phyloP scores from a whole-genome alignment of 139 green algal genomes.

The Picochlorum sp. region DNA sequence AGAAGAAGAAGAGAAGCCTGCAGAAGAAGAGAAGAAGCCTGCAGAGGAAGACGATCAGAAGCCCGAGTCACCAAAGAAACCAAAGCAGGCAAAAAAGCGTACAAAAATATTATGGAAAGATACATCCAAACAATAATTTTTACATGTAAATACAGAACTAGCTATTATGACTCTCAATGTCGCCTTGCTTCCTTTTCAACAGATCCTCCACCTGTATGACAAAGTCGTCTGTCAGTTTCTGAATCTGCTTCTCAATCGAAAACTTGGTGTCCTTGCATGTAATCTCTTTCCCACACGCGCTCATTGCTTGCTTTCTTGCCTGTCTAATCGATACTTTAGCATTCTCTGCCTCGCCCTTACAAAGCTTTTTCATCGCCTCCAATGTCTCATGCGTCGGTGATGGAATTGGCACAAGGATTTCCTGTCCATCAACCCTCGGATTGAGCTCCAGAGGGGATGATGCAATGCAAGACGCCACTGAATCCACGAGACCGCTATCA shows the following conservation, averaged over 20 bases:
- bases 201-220: conserved; percentile 19
- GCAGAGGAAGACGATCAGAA: background rate
- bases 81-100: background rate
- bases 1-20: background rate
- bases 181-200: conserved; percentile 18
- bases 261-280: conserved; percentile 22
- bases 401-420: conserved; percentile 48
- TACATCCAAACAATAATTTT: background rate
- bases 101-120: background rate
- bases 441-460: conserved; percentile 54
- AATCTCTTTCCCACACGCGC: conserved; percentile 26
- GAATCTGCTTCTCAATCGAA: conserved; percentile 39
- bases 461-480: conserved; percentile 50
- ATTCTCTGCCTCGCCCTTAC: conserved; percentile 47
- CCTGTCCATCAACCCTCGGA: conserved; percentile 31
- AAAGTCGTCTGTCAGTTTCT: conserved; percentile 43
- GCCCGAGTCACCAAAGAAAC: background rate
- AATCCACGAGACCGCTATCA: conserved; percentile 37
- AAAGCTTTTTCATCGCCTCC: conserved; percentile 53
- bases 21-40: background rate
- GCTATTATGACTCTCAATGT: conserved; percentile 23
- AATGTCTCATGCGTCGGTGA: conserved; percentile 34
- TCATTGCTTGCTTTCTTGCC: conserved; percentile 44
- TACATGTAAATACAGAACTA: conserved; percentile 12
- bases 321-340: conserved; percentile 51